Evolutionary conservation across 257 asterid genomes (phyloP), one percentile per base, ranked within the genome.

Genomic region (Petunia secreta): DNA sequence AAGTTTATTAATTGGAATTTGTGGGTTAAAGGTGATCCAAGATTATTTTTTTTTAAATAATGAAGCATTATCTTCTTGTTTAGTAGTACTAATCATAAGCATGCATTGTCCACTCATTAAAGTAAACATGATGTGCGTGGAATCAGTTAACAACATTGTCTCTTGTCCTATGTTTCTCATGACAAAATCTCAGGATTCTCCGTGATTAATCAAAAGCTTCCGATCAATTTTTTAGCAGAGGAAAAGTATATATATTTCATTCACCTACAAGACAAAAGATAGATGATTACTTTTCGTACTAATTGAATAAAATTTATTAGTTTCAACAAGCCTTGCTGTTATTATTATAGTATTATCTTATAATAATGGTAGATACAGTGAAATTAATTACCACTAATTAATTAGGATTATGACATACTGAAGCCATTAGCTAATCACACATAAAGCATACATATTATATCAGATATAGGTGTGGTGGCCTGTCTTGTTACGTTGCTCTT

Each of bases 11-110:
- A 37, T 73, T 83, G 68, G 40, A 41, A 69, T 79, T 63, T 71
- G 80, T 54, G 82, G 79, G 58, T 44, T 59, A 59, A n/a, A 75
- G 78, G 38, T 46, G 73, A 79, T 79, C 77, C 68, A 79, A 62
- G 63, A 14, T 9, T 41, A n/a, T 25, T 59, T 8, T 50, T 78
- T 34, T 25, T 48, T 34, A 73, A 11, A 79, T 46, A 38, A 34
- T 83, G 69, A 77, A 52, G 67, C 67, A 62, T 53, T 62, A 53
- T 62, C 40, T 10, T 10, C 15, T 36, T 50, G 62, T 50, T 50
- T 48, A 73, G 34, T 71, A 48, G 77, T 50, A 71, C 62, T 71
- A 34, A 73, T 69, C 10, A 73, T 43, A 50, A 73, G 25, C 25
- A 25, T 73, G 78, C 62, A 73, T 34, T 5, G 50, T 50, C 62